Evolutionary conservation across 306 rosid species (phyloP), one percentile per base, ranked within the genome.

Genomic region (Medicago ruthenica): DNA sequence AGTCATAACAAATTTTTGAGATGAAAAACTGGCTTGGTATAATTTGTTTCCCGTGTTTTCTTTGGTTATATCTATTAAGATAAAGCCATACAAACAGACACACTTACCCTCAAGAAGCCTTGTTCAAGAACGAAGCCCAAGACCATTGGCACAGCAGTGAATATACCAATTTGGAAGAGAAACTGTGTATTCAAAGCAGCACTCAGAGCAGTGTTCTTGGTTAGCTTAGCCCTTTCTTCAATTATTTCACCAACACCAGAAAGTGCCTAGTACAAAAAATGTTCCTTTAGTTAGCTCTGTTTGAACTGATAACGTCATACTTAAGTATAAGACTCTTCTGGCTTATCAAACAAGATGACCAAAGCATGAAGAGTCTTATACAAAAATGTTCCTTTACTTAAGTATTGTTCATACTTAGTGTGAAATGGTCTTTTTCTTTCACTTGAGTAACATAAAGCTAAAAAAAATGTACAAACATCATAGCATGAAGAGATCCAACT

Each of bases 91-190:
- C 21, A 21, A 20, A 67, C 3, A 64, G 9, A 45, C 9, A 71
- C 9, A 37, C 70, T 89, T 81, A 91, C 98, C 93, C 84, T 90
- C 55, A 94, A 81, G 79, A 94, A 87, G 71, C 98, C 98, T 57
- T 87, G 95, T 82, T 94, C 98, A 78, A 92, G 85, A 84, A 94
- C 86, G 79, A 66, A 87, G 61, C 97, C 96, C 81, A 92, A 80
- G 73, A 94, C 15, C 97, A 94, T 94, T 34, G 97, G 98, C 73
- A 94, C 86, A 0, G 97, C 97, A 59, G 98, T 90, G 86, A 90
- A 92, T 77, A 92, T 39, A 76, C 98, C 98, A 83, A 92, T 90
- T 81, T 92, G 98, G 69, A 88, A 74, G 78, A 94, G 97, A 69
- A 94, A 94, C 83, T 94, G 97, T 0, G 97, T 86, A 70, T 82